Percentiles rank a stretch among this genome's conserved stretches.
Conservation (phyloP, 169 alveolate species). For the Plasmodium gallinaceum region DNA sequence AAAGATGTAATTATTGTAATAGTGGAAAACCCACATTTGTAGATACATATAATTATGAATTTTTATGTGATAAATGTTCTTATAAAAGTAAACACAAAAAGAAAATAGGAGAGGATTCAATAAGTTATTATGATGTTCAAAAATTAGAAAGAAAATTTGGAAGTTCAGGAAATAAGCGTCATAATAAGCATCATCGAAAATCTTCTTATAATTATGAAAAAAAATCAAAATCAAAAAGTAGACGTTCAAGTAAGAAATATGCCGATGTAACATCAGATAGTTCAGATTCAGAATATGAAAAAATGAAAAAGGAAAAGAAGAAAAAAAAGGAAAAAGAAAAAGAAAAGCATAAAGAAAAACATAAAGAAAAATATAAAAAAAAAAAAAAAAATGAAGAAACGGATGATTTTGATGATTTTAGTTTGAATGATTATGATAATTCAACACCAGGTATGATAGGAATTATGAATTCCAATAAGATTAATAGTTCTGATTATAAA, state of each 20-base stretch:
- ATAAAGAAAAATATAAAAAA: conserved; percentile 28
- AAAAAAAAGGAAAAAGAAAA: conserved; percentile 37
- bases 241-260: conserved; percentile 60
- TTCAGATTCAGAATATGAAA: conserved; percentile 20
- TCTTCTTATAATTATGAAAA: neutral
- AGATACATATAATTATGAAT: conserved; percentile 82
- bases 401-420: conserved; percentile 66
- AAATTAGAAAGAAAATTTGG: conserved; percentile 82
- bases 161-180: conserved; percentile 26
- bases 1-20: conserved; percentile 83
- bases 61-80: conserved; percentile 83
- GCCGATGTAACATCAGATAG: conserved; percentile 37
- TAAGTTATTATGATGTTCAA: conserved; percentile 81
- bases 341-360: conserved; percentile 25
- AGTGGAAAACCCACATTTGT: conserved; percentile 81
- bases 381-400: conserved; percentile 52
- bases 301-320: neutral
- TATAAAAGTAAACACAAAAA: conserved; percentile 79
- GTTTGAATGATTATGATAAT: conserved; percentile 70
- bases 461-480: conserved; percentile 74
- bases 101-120: conserved; percentile 82
- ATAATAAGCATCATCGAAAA: conserved; percentile 32
- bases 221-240: conserved; percentile 23
- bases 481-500: conserved; percentile 48
- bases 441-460: conserved; percentile 77